These are phyloP conservation scores for Ploettnerulaceae sp. DNA, from an alignment of 2,329 filamentous ascomycete genomes.

Conservation along the genomic window DNA sequence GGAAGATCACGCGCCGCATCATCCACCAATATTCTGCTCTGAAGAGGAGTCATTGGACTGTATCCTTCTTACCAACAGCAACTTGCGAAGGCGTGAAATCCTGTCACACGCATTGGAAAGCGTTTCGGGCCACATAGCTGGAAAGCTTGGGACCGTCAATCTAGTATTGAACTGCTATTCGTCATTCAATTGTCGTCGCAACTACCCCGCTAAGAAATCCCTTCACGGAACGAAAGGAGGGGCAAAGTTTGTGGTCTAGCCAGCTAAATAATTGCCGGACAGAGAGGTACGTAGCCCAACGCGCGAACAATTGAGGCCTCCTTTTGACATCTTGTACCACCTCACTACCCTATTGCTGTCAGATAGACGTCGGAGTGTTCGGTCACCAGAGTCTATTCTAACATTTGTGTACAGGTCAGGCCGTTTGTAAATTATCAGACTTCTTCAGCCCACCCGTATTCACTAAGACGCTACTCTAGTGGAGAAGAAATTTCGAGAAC, in stretches of 20 bases:
- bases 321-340: neutral
- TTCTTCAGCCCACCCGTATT: neutral
- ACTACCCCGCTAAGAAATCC: slow-evolving; percentile 16
- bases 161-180: slow-evolving; percentile 3
- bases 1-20: no score
- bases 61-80: no score
- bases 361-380: slow-evolving; percentile 14
- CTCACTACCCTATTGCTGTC: neutral
- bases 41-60: no score
- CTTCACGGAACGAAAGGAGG: slow-evolving; percentile 13
- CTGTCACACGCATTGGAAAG: no score
- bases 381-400: slow-evolving; percentile 14
- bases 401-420: slow-evolving; percentile 11
- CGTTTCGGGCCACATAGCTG: no score
- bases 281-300: slow-evolving; percentile 15
- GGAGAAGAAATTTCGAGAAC: neutral
- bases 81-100: no score
- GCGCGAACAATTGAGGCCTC: no score
- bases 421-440: neutral
- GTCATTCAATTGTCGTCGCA: slow-evolving; percentile 7
- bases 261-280: slow-evolving; percentile 5
- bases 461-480: no score
- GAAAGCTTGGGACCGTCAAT: slow-evolving; percentile 9
- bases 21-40: no score
- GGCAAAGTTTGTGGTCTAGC: no score